phyloP scores from a whole-genome alignment of 2,329 filamentous ascomycete species.

The Cercospora janseana region DNA sequence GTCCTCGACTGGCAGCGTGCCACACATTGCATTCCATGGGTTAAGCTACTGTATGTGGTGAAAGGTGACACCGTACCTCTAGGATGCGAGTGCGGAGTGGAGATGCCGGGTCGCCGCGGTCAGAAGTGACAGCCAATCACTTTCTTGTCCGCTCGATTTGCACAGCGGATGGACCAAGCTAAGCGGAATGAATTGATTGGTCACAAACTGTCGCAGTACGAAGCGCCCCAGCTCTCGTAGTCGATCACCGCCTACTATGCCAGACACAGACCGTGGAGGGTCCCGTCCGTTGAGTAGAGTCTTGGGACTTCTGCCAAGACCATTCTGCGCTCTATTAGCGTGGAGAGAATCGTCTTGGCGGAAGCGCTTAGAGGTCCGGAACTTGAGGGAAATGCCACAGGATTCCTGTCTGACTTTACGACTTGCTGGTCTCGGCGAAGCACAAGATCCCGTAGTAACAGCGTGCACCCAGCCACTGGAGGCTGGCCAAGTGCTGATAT shows the following conservation, averaged over 20 bases:
- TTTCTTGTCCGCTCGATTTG: background rate
- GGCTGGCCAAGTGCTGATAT: slow-evolving; percentile 16
- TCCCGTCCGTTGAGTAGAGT: background rate
- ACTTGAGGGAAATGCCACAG: background rate
- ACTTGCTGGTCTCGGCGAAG: background rate
- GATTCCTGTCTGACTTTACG: background rate
- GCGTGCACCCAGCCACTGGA: slow-evolving; percentile 12
- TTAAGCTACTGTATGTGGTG: background rate
- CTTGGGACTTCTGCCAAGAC: background rate
- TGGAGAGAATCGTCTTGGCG: background rate
- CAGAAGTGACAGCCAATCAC: background rate
- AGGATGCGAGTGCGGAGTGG: background rate
- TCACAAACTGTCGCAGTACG: no score
- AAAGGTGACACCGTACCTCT: background rate
- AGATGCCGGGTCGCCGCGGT: background rate
- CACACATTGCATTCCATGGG: background rate
- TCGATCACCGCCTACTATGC: no score
- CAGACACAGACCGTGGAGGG: no score
- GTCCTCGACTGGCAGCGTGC: background rate
- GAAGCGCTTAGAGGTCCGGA: background rate
- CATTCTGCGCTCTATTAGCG: background rate
- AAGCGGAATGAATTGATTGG: background rate
- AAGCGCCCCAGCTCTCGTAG: no score
- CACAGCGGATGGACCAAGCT: background rate
- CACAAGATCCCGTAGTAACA: background rate